Conservation (phyloP, 345 rosid species). For the Salix brachista region DNA sequence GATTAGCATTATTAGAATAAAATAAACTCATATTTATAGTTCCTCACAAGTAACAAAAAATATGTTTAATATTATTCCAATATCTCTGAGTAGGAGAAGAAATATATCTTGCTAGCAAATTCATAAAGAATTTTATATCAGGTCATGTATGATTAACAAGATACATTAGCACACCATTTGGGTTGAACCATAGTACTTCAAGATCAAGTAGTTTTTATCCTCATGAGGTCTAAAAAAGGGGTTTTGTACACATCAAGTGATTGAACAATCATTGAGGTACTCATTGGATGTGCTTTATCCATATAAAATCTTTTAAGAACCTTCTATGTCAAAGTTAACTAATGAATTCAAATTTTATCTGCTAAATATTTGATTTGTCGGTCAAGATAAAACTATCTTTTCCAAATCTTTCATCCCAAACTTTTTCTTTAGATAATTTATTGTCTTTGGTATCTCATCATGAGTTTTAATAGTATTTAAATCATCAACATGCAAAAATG, state of each 20-base stretch:
- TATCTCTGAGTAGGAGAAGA: background rate
- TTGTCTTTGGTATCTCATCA: too few relatives aligned
- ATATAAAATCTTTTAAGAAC: background rate
- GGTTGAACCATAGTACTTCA: background rate
- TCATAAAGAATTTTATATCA: background rate
- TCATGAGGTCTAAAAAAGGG: background rate
- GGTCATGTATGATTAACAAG: background rate
- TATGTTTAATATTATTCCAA: background rate
- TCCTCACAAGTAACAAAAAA: background rate
- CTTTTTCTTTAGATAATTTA: too few relatives aligned
- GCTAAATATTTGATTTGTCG: background rate
- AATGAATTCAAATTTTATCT: background rate
- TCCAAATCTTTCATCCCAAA: too few relatives aligned
- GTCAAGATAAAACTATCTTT: too few relatives aligned
- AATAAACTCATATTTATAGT: background rate
- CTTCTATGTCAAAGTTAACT: background rate
- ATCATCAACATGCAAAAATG: too few relatives aligned
- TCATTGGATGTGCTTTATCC: background rate
- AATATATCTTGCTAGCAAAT: background rate
- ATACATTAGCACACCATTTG: constrained; percentile 1
- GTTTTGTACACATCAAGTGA: background rate
- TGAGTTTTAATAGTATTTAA: too few relatives aligned
- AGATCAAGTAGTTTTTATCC: background rate
- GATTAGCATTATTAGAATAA: background rate
- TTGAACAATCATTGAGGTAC: background rate